These are phyloP conservation scores for Ilyonectria destructans DNA, from an alignment of 2,329 filamentous ascomycete species.

Conservation along the genomic window DNA sequence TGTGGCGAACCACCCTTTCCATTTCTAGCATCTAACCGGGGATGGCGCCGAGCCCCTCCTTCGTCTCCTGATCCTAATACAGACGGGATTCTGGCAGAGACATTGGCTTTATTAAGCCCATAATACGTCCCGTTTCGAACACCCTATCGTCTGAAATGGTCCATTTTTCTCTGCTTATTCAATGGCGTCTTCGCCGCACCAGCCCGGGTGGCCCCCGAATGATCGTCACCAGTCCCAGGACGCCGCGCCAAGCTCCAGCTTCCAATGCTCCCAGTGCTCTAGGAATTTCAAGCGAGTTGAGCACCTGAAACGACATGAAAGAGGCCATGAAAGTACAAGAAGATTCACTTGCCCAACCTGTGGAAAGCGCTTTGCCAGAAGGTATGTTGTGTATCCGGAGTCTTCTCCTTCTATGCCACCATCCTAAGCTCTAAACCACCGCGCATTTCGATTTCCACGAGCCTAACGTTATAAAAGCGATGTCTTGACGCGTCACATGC, in stretches of 20 bases:
- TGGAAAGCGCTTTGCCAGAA: conserved; percentile 21
- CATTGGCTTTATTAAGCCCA: background rate
- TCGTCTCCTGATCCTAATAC: conserved; percentile 7
- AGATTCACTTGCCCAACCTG: conserved; percentile 21
- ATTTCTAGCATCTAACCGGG: conserved; percentile 1
- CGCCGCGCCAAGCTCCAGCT: background rate
- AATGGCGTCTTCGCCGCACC: conserved; percentile 6
- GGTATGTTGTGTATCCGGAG: background rate
- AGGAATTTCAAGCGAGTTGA: conserved; percentile 29
- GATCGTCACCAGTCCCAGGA: background rate
- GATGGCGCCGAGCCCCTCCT: conserved; percentile 3
- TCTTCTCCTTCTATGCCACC: background rate
- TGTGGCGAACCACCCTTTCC: background rate
- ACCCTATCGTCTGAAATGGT: background rate
- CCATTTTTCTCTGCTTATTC: background rate
- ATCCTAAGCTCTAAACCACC: too few species aligned
- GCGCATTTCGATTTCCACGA: background rate
- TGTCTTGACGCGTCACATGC: conserved; percentile 14
- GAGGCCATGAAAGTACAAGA: conserved; percentile 16
- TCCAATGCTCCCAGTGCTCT: conserved; percentile 7
- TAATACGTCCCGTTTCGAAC: too few species aligned
- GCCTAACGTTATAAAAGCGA: conserved; percentile 7
- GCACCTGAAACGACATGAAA: conserved; percentile 29
- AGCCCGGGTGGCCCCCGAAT: background rate
- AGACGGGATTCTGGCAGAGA: background rate